These are phyloP conservation scores for Hypoxylon perforatum DNA, from an alignment of 495 filamentous ascomycete species.

Conservation along the genomic window DNA sequence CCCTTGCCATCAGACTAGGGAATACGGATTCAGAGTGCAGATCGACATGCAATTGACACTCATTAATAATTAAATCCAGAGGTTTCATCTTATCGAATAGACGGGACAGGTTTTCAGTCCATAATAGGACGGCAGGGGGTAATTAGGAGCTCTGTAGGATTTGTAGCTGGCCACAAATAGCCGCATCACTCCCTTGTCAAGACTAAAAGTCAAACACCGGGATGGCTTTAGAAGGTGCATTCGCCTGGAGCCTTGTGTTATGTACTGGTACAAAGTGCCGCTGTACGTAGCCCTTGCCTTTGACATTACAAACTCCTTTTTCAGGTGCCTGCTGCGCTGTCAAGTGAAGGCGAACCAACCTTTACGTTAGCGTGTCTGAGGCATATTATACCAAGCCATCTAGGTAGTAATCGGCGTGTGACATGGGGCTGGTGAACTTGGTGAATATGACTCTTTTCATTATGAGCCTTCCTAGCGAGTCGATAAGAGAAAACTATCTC, in stretches of 20 bases:
- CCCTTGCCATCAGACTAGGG: background rate
- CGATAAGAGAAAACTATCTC: conserved; percentile 5
- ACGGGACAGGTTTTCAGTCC: too few species aligned
- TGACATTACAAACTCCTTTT: background rate
- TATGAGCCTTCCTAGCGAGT: conserved; percentile 1
- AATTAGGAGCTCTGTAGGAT: background rate
- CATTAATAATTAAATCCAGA: background rate
- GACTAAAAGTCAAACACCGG: background rate
- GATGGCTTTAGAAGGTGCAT: background rate
- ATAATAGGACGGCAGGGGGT: background rate
- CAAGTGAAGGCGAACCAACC: conserved; percentile 7
- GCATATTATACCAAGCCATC: conserved; percentile 5
- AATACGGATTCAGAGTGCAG: background rate
- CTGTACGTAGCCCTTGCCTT: conserved; percentile 4
- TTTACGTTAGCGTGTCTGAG: background rate
- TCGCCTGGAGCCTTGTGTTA: conserved; percentile 1
- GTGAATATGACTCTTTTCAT: conserved; percentile 1
- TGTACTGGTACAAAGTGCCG: background rate
- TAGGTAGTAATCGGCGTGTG: background rate
- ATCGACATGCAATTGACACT: background rate
- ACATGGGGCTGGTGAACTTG: conserved; percentile 4
- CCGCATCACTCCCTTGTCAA: background rate
- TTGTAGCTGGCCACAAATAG: background rate
- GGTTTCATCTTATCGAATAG: too few species aligned
- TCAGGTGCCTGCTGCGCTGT: conserved; percentile 1